Evolutionary conservation across 148 eudicot genomes (phyloP), one percentile per base, ranked within the genome.

Genomic region (Vaccinium myrtillus): DNA sequence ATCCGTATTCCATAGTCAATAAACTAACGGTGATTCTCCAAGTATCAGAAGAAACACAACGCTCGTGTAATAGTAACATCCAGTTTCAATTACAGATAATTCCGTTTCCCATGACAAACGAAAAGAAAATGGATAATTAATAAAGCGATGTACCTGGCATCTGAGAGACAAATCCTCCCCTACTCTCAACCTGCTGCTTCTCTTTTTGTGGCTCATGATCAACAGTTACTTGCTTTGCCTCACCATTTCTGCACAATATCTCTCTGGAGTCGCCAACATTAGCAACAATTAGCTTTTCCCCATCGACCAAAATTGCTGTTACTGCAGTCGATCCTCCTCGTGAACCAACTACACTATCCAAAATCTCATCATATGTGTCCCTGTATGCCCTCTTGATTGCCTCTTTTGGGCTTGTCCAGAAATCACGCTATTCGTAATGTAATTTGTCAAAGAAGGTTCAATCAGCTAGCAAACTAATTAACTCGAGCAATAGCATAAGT

Each of bases 261-360:
- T 88, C 91, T 30, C 93, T 86, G 6, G 92, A 89, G 32, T 94
- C 94, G 1, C 94, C 91, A 65, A 94, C 94, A 82, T 94, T 92
- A 11, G 94, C 93, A 25, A 92, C 92, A 67, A 92, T 83, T 76
- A 92, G 89, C 79, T 90, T 91, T 83, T 88, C 85, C 82, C 73
- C 78, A 83, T 92, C 83, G 73, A 91, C 86, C 59, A 93, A 84
- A 65, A 92, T 87, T 6, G 94, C 92, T 6, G 92, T 90, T 19
- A 90, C 91, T 0, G 91, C 92, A 13, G 92, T 91, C 7, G 92
- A 91, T 50, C 92, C 93, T 76, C 92, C 94, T 67, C 87, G 77
- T 23, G 87, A 85, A 21, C 84, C 89, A 59, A 71, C 87, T 43
- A 91, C 88, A 74, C 86, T 84, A 46, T 87, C 87, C 80, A 91